Conservation (phyloP, 768 basidiomycete species). For the Lactarius akahatsu region DNA sequence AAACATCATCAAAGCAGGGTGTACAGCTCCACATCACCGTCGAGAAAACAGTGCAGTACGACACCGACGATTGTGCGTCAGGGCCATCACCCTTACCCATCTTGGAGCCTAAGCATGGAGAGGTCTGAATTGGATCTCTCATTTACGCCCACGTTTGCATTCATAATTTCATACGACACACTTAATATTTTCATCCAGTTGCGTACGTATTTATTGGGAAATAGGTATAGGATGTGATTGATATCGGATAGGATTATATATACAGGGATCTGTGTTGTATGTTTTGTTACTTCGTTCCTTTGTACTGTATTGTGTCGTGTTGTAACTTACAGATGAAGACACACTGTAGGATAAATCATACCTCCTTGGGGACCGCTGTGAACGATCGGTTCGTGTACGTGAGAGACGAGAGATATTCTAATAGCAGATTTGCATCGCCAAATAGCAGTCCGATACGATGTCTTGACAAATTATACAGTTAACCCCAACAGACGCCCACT, state of each 20-base stretch:
- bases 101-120: not conserved
- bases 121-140: not conserved
- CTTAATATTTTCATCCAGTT: not conserved
- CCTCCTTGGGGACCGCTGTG: not conserved
- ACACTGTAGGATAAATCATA: not conserved
- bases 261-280: not conserved
- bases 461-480: not conserved
- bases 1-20: not conserved
- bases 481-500: not conserved
- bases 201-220: not conserved
- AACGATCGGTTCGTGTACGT: not conserved
- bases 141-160: not conserved
- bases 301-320: not conserved
- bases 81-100: conserved; percentile 9
- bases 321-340: not conserved
- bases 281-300: not conserved
- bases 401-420: not conserved
- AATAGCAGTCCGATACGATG: not conserved
- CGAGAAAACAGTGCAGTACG: conserved; percentile 28
- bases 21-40: conserved; percentile 26
- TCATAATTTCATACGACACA: not conserved
- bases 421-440: not conserved
- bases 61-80: not conserved
- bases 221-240: not conserved
- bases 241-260: not conserved